Conservation (phyloP, 768 basidiomycete genomes). For the Dendrothele bispora region DNA sequence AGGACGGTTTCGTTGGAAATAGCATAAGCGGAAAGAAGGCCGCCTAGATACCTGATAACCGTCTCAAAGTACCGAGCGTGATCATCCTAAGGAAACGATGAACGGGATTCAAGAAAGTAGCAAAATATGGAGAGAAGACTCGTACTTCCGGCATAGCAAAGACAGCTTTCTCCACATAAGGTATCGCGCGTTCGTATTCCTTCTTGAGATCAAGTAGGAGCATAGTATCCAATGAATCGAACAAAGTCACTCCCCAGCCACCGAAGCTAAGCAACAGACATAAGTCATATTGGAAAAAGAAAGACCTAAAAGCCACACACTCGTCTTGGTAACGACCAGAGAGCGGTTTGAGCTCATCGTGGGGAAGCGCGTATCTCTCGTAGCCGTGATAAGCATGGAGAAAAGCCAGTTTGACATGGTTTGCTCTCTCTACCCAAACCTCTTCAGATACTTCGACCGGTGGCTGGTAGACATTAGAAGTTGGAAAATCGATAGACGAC, state of each 20-base stretch:
- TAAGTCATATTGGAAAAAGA: not conserved
- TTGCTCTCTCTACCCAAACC: conserved; percentile 53
- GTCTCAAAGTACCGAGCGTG: conserved; percentile 76
- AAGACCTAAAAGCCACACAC: conserved; percentile 28
- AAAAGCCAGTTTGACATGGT: conserved; percentile 61
- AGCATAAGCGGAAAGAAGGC: conserved; percentile 81
- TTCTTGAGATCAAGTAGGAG: conserved; percentile 73
- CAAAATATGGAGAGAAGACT: conserved; percentile 8
- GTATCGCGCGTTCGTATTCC: conserved; percentile 67
- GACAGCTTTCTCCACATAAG: conserved; percentile 46
- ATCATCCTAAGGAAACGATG: conserved; percentile 19
- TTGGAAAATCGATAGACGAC: conserved; percentile 8
- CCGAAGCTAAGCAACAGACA: conserved; percentile 55
- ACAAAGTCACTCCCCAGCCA: conserved; percentile 75
- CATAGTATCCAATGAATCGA: conserved; percentile 88
- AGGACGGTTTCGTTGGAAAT: conserved; percentile 64
- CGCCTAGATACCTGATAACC: conserved; percentile 87
- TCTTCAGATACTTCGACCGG: conserved; percentile 24
- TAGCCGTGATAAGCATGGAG: conserved; percentile 70
- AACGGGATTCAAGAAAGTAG: conserved; percentile 1
- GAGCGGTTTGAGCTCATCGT: conserved; percentile 63
- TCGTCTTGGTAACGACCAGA: conserved; percentile 46
- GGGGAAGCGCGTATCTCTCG: conserved; percentile 56
- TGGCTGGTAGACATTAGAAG: conserved; percentile 8
- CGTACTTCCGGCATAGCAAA: conserved; percentile 49